Evolutionary conservation across 331 rosid genomes (phyloP), one percentile per base, ranked within the genome.

Genomic region (Quercus phellos): DNA sequence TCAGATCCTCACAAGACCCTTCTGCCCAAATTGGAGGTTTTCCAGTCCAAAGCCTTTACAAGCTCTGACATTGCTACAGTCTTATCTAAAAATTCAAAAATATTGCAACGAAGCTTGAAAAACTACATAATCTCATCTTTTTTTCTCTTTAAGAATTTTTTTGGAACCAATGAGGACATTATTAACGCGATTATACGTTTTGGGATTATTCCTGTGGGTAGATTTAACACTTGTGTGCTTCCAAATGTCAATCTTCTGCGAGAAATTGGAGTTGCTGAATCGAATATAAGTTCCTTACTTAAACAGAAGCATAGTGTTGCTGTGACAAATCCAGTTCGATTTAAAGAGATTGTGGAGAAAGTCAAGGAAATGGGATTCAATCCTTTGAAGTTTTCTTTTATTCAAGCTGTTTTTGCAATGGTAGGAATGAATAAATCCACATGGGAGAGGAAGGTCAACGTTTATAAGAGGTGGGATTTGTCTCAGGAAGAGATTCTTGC

Each of bases 1-100:
- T 46, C 55, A 6, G 5, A 86, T 38, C 70, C 78, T 4, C 70
- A 74, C 60, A 77, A 77, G 35, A 69, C 59, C 46, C 27, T 77
- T 61, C n/a, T 79, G 63, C 89, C 85, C 43, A 85, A 85, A 53
- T 38, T 85, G n/a, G 59, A 73, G 70, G 77, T 76, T 56, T 55
- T 82, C 38, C 43, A 7, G 29, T 73, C 81, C 63, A 50, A 73
- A 74, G 83, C 87, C 24, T 2, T 85, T 51, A 54, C 80, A 26
- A 54, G 55, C 46, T 55, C 26, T 24, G 81, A 86, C 21, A 77
- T 80, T 72, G 79, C 79, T 9, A 75, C 34, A 59, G 12, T 71
- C 60, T 4, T 82, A 34, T 55, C 78, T 58, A 27, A 5, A 2
- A 29, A 38, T 21, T 87, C 89, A 2, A 0, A 4, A 3, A 6